Conservation (phyloP, 768 basidiomycete species). For the Hericium rajendrae region DNA sequence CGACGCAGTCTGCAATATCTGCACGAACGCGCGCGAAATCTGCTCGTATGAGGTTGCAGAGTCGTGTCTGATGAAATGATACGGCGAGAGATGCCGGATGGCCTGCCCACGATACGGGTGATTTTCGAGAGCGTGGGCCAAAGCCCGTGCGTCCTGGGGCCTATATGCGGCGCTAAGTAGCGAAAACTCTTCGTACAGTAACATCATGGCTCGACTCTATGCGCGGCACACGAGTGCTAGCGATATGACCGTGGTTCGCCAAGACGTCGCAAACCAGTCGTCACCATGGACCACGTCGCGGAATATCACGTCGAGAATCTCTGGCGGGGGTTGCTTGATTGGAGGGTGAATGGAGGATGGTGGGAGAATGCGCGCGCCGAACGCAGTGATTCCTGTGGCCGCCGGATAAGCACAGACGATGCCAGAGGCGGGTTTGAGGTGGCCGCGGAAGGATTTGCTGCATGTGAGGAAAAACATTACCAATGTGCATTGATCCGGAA, state of each 20-base stretch:
- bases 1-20: neutral
- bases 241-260: neutral
- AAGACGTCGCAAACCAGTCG: neutral
- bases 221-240: neutral
- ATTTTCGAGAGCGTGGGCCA: neutral
- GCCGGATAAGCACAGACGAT: neutral
- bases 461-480: neutral
- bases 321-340: neutral
- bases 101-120: neutral
- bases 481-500: neutral
- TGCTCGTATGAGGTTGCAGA: neutral
- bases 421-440: neutral
- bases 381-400: neutral
- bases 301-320: neutral
- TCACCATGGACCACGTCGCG: neutral
- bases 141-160: neutral
- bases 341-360: neutral
- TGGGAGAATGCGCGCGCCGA: neutral
- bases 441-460: neutral
- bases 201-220: neutral
- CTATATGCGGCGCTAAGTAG: no score
- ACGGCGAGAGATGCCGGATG: neutral
- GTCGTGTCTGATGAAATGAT: neutral
- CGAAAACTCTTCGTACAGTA: neutral
- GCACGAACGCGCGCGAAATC: neutral